Evolutionary conservation across 768 basidiomycete genomes (phyloP).

Genomic region (Naganishia vaughanmartiniae): DNA sequence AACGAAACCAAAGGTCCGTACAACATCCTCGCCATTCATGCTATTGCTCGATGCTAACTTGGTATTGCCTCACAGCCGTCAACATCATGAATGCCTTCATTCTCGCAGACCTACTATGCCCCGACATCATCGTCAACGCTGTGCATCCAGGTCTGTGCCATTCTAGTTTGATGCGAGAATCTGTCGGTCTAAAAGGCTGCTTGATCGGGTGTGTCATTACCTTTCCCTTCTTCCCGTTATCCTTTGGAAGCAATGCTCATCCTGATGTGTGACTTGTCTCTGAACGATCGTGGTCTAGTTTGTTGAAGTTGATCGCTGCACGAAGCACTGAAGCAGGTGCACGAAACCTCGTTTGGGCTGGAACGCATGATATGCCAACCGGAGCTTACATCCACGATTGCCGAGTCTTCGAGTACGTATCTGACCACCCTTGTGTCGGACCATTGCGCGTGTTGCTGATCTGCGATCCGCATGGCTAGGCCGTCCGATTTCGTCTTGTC

Average conservation of each 20-base stretch:
- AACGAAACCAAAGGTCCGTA: constrained; percentile 23
- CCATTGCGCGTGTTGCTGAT: too few species aligned
- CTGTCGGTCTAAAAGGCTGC: not conserved
- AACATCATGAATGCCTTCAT: constrained; percentile 16
- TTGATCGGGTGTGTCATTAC: too few species aligned
- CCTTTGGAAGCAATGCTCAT: too few species aligned
- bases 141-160: constrained; percentile 29
- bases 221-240: too few species aligned
- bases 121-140: constrained; percentile 24
- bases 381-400: constrained; percentile 24
- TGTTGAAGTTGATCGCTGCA: constrained; percentile 16
- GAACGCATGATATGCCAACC: constrained; percentile 14
- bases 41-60: not conserved
- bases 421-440: not conserved
- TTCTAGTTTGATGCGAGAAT: constrained; percentile 10
- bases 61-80: not conserved
- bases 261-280: not conserved
- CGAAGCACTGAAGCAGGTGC: constrained; percentile 24
- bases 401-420: constrained; percentile 24
- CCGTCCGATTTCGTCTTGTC: constrained; percentile 16
- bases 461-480: not conserved
- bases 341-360: constrained; percentile 24
- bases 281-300: not conserved
- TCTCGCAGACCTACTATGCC: constrained; percentile 13
- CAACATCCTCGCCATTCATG: not conserved